Evolutionary conservation across 2,329 filamentous ascomycete genomes (phyloP), one percentile per base, ranked within the genome.

Genomic region (Fusarium sp.): DNA sequence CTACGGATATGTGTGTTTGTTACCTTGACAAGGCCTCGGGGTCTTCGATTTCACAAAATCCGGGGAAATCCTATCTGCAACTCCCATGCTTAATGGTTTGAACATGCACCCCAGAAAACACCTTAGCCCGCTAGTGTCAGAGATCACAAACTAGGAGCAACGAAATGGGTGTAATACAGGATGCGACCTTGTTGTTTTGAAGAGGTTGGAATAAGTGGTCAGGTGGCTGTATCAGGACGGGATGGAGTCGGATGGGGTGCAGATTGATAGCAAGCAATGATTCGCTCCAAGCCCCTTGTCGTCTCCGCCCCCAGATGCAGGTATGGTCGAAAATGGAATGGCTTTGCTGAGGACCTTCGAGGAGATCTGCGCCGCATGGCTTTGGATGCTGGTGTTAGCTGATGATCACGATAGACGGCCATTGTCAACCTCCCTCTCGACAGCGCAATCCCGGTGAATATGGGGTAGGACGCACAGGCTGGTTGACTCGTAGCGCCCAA

Each of bases 121-220:
- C 39, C 44, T 42, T 61, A 43, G 42, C 33, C 42, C 49, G 47
- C 67, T 65, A 69, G 65, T 64, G 64, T 42, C 38, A 44, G 42
- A 49, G 38, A 56, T 13, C n/a, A 45, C 40, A 36, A 39, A 58
- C 45, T n/a, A 50, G 42, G 21, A 57, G 49, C 38, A 62, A 40
- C 38, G 40, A 62, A 67, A 66, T 55, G 57, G 59, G 50, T 54
- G 44, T 62, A 55, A 65, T 59, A 59, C 61, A 65, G 47, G 50
- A 59, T 65, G 51, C 47, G 57, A 62, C 51, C 55, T 70, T 57
- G 56, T 51, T 43, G 36, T 56, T 55, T 50, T 31, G 58, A 68
- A 62, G 57, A 65, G 72, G 67, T 75, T 75, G 67, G 71, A 66
- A 61, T 55, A 62, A 40, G 50, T 71, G 62, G 73, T 75, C 73